Conservation (phyloP, 345 rosid genomes). For the Ceriops zippeliana region DNA sequence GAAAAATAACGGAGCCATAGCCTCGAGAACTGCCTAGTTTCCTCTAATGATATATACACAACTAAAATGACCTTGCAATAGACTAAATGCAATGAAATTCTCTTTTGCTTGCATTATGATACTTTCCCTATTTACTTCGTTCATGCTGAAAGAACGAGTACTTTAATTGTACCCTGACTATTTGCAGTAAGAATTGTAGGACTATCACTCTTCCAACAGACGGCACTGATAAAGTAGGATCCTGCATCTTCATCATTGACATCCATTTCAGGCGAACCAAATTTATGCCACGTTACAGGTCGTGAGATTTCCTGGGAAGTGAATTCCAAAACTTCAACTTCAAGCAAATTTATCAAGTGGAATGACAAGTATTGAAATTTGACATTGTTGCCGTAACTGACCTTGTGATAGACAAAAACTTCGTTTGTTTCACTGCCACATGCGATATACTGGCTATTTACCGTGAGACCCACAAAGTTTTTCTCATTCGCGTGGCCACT, state of each 20-base stretch:
- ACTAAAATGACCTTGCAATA: background rate
- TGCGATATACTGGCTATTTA: constrained; percentile 76
- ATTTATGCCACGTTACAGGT: constrained; percentile 79
- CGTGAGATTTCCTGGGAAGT: constrained; percentile 72
- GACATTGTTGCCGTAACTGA: constrained; percentile 18
- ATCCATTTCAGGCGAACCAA: constrained; percentile 86
- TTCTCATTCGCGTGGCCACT: constrained; percentile 96
- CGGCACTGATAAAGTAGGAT: constrained; percentile 89
- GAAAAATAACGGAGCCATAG: constrained; percentile 7
- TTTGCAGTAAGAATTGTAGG: constrained; percentile 93
- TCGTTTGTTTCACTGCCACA: constrained; percentile 98
- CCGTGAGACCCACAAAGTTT: constrained; percentile 90
- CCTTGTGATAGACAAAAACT: constrained; percentile 96
- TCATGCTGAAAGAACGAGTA: constrained; percentile 78
- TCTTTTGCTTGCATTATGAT: background rate
- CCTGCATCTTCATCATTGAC: constrained; percentile 80
- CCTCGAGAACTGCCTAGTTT: background rate
- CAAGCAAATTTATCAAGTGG: background rate
- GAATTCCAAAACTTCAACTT: background rate
- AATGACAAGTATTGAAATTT: background rate
- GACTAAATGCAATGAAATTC: background rate
- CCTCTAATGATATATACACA: constrained; percentile 12
- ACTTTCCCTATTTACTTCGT: background rate
- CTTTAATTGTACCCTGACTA: constrained; percentile 98
- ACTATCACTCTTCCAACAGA: constrained; percentile 97